Conservation (phyloP, 768 basidiomycete species). For the Rhizopogon salebrosus region DNA sequence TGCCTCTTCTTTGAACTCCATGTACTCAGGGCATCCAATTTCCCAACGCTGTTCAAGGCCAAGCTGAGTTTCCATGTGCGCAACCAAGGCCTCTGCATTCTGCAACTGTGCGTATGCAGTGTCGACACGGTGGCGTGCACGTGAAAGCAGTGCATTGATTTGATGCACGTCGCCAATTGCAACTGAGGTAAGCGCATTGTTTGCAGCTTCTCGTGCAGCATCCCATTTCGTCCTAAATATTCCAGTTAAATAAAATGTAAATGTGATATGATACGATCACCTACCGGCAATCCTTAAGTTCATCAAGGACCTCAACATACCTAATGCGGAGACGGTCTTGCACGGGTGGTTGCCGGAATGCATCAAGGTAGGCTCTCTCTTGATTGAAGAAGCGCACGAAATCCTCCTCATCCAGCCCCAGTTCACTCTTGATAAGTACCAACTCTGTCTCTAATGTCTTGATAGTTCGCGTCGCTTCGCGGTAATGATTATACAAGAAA, state of each 20-base stretch:
- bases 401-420: no score
- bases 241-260: no score
- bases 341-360: neutral
- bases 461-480: no score
- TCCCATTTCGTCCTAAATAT: neutral
- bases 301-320: constrained; percentile 2
- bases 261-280: no score
- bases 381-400: no score
- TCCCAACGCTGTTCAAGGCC: neutral
- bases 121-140: constrained; percentile 2
- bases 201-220: neutral
- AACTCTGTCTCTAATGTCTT: no score
- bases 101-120: neutral
- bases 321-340: neutral
- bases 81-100: neutral
- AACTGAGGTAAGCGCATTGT: neutral
- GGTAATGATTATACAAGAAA: constrained; percentile 4
- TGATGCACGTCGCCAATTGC: neutral
- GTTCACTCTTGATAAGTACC: no score
- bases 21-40: neutral
- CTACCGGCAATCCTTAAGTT: neutral
- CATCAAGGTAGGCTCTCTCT: neutral
- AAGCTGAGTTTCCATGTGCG: neutral
- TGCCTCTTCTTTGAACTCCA: neutral
- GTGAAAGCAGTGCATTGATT: neutral